Conservation (phyloP, 192 early-diverging fungal genomes). For the Lobosporangium transversale region DNA sequence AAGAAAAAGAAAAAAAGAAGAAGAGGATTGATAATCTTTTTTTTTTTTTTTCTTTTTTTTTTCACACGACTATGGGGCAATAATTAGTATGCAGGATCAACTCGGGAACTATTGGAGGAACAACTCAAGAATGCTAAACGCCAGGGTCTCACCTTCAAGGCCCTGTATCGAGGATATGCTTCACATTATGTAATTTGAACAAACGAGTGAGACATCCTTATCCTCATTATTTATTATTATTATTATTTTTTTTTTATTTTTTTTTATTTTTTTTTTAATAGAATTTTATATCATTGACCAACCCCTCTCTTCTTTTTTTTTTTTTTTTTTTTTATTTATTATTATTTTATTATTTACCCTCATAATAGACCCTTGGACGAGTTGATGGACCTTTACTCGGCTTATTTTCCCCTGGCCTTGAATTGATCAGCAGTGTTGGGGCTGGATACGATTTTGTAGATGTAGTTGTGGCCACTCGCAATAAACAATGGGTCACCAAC, state of each 20-base stretch:
- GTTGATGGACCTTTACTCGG: conserved; percentile 50
- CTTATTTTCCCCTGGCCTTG: conserved; percentile 32
- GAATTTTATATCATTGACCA: not conserved
- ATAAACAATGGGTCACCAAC: conserved; percentile 45
- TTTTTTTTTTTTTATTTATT: not conserved
- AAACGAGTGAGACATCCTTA: too few species aligned
- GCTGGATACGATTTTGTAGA: conserved; percentile 54
- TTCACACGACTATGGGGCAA: not conserved
- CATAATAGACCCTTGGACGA: conserved; percentile 46
- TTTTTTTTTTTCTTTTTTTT: not conserved
- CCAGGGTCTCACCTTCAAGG: conserved; percentile 38
- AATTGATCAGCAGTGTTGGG: conserved; percentile 33
- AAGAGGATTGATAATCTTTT: not conserved
- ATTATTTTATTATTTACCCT: too few species aligned
- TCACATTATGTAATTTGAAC: conserved; percentile 40
- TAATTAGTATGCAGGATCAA: conserved; percentile 29
- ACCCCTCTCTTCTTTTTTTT: not conserved
- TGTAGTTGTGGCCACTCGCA: conserved; percentile 23
- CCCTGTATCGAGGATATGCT: conserved; percentile 40
- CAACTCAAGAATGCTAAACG: conserved; percentile 30
- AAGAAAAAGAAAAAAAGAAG: not conserved
- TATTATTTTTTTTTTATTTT: too few species aligned
- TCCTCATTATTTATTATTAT: too few species aligned
- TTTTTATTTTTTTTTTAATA: not conserved
- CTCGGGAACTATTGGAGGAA: conserved; percentile 19